These are phyloP conservation scores for Podospora pseudoanserina DNA, from an alignment of 495 filamentous ascomycete species.

Conservation along the genomic window DNA sequence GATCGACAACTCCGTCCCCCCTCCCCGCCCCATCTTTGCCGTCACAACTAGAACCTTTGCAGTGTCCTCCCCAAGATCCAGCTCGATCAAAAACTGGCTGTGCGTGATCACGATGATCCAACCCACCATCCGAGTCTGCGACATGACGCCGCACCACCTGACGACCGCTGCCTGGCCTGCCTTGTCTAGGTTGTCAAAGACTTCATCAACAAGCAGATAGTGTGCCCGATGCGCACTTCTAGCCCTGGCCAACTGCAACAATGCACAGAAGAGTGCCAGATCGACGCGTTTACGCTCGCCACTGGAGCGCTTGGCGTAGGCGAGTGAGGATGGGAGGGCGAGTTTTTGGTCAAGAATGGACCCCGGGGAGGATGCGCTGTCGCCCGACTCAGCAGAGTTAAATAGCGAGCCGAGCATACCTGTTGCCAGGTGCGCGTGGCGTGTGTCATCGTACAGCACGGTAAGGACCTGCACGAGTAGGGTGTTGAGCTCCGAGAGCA, in stretches of 20 bases:
- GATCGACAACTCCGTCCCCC: background rate
- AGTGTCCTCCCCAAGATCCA: background rate
- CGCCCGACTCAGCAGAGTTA: background rate
- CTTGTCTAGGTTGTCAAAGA: conserved; percentile 32
- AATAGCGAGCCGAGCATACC: conserved; percentile 27
- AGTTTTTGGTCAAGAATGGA: conserved; percentile 3
- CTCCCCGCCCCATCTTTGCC: background rate
- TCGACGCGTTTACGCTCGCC: conserved; percentile 38
- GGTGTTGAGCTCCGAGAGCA: conserved; percentile 31
- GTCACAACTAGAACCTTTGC: background rate
- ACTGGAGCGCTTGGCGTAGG: conserved; percentile 32
- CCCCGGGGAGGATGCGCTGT: background rate
- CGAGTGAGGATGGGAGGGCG: conserved; percentile 14
- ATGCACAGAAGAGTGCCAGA: conserved; percentile 35
- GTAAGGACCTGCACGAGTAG: conserved; percentile 27
- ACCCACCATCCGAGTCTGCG: background rate
- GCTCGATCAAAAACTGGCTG: background rate
- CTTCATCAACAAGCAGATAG: conserved; percentile 36
- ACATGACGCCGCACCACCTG: conserved; percentile 6
- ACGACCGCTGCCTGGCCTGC: conserved; percentile 1
- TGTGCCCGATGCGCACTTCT: conserved; percentile 29
- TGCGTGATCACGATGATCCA: conserved; percentile 7
- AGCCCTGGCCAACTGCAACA: conserved; percentile 29
- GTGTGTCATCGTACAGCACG: conserved; percentile 30
- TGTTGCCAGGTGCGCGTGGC: conserved; percentile 24